Evolutionary conservation across 1,139 yeast genomes (phyloP).

Genomic region (Tardiomyces digboiensis): DNA sequence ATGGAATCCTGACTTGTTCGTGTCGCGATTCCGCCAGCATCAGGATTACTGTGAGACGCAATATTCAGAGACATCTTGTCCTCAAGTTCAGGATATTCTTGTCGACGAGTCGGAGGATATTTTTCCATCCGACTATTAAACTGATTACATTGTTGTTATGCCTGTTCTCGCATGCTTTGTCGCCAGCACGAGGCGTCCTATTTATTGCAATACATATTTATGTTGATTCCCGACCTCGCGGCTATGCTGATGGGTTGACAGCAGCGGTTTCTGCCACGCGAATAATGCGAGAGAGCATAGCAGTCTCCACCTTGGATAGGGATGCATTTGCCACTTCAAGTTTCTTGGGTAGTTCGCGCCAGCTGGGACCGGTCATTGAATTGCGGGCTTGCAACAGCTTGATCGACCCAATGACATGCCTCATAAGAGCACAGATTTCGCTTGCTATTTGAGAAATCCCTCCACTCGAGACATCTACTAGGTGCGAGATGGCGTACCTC

Average conservation of each 20-base stretch:
- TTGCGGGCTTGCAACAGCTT: constrained; percentile 2
- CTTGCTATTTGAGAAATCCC: constrained; percentile 9
- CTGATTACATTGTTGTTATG: too few relatives aligned
- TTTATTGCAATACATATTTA: too few relatives aligned
- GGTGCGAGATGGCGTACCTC: constrained; percentile 27
- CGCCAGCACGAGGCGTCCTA: too few relatives aligned
- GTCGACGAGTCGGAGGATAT: constrained; percentile 15
- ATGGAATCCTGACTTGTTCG: constrained; percentile 68
- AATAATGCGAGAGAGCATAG: constrained; percentile 6
- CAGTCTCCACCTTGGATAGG: constrained; percentile 16
- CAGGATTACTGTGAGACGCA: constrained; percentile 6
- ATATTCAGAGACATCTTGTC: constrained; percentile 6
- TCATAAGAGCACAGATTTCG: constrained; percentile 9
- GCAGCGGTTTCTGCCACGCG: not conserved
- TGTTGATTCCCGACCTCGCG: too few relatives aligned
- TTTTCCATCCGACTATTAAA: constrained; percentile 14
- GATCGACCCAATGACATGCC: constrained; percentile 5
- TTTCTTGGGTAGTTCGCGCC: constrained; percentile 8
- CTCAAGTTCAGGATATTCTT: constrained; percentile 14
- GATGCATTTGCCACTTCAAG: constrained; percentile 13
- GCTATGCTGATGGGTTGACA: too few relatives aligned
- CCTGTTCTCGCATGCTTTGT: too few relatives aligned
- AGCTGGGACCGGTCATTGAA: constrained; percentile 8
- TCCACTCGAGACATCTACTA: constrained; percentile 1
- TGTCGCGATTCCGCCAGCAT: constrained; percentile 50